Conservation (phyloP, 768 basidiomycete species). For the Baorangia bicolor region DNA sequence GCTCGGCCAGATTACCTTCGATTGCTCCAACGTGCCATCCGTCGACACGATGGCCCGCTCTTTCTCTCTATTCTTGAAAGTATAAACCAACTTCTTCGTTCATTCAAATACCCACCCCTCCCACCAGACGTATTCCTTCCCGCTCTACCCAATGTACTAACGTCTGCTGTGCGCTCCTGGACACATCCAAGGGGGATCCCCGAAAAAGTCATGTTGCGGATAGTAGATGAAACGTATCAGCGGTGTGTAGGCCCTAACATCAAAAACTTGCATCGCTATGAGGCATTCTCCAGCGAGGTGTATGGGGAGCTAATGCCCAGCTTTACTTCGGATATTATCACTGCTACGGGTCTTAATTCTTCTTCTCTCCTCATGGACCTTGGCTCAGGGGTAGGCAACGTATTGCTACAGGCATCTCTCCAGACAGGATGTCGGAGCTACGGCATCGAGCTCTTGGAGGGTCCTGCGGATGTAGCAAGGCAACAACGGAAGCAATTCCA, state of each 20-base stretch:
- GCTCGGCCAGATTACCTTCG: conserved; percentile 46
- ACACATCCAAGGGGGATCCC: conserved; percentile 47
- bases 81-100: conserved; percentile 61
- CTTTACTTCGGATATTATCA: conserved; percentile 56
- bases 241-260: conserved; percentile 89
- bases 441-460: conserved; percentile 77
- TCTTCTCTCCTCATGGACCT: conserved; percentile 77
- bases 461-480: conserved; percentile 77
- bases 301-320: conserved; percentile 89
- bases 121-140: conserved; percentile 51
- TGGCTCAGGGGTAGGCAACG: conserved; percentile 85
- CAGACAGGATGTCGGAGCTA: conserved; percentile 77
- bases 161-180: conserved; percentile 48
- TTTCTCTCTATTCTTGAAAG: conserved; percentile 61
- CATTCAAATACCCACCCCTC: conserved; percentile 63
- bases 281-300: conserved; percentile 79
- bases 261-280: conserved; percentile 75
- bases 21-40: conserved; percentile 66
- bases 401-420: conserved; percentile 76
- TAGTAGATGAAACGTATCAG: conserved; percentile 92
- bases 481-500: conserved; percentile 73
- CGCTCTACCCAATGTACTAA: conserved; percentile 47
- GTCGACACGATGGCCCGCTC: conserved; percentile 66
- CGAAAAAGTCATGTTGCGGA: conserved; percentile 63
- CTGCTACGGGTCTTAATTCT: conserved; percentile 48